These are phyloP conservation scores for Apiotrichum veenhuisii DNA, from an alignment of 1,284 basidiomycete genomes.

Conservation along the genomic window DNA sequence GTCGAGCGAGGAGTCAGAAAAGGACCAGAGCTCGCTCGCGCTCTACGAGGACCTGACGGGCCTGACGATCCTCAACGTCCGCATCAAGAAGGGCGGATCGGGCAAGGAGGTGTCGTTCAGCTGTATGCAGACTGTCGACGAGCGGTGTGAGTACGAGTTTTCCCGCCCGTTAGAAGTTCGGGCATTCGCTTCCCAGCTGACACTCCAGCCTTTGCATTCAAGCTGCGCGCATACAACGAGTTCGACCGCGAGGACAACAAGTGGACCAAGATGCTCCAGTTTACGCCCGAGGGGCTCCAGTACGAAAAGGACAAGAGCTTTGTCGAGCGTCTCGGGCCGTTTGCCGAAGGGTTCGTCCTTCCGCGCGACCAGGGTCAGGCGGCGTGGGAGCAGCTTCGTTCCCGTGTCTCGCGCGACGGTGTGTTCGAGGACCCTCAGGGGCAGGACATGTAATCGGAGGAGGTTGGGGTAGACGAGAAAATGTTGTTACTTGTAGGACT, in stretches of 20 bases:
- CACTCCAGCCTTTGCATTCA: constrained; percentile 43
- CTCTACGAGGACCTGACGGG: constrained; percentile 48
- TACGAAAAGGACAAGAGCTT: constrained; percentile 32
- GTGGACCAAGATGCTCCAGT: constrained; percentile 29
- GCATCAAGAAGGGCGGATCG: constrained; percentile 25
- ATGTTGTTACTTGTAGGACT: neutral
- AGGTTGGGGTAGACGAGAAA: too few species aligned
- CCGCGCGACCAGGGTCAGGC: constrained; percentile 23
- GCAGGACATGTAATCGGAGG: neutral
- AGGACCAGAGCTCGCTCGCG: constrained; percentile 19
- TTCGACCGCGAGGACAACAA: constrained; percentile 24
- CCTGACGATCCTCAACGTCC: constrained; percentile 38
- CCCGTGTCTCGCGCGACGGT: constrained; percentile 16
- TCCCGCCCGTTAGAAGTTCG: neutral
- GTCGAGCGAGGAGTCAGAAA: constrained; percentile 4
- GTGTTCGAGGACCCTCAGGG: constrained; percentile 5
- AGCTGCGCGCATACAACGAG: constrained; percentile 36
- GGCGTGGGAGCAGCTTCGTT: constrained; percentile 26
- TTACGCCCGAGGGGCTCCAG: constrained; percentile 30
- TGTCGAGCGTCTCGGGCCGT: constrained; percentile 30
- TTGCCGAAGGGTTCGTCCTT: constrained; percentile 28
- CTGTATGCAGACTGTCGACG: constrained; percentile 39
- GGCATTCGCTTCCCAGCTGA: neutral
- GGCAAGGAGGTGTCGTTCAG: constrained; percentile 42
- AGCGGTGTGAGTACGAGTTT: constrained; percentile 34